Evolutionary conservation across 495 filamentous ascomycete species (phyloP), one percentile per base, ranked within the genome.

Genomic region (Clohesyomyces aquaticus): DNA sequence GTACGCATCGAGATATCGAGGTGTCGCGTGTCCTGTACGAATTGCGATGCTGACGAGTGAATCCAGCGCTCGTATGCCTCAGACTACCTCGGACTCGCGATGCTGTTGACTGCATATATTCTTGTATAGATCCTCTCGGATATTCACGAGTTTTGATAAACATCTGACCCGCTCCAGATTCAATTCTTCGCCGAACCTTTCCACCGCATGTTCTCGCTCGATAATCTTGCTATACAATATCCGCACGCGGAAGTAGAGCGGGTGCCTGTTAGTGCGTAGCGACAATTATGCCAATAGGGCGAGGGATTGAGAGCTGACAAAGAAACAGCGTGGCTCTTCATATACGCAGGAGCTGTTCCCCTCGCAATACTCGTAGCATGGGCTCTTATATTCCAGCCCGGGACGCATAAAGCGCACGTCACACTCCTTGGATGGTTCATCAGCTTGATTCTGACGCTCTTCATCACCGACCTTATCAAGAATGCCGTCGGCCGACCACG

Each of bases 401-500:
- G 82, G 19, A 71, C 81, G 18, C 91, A 97, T 76, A 94, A 96
- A 72, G 81, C 87, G 29, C 95, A 98, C 71, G 91, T 93, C 63
- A 88, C 91, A 0, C 71, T 94, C 27, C 84, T 99, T 3, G 90
- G 91, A 4, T 82, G 98, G 32, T 75, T 86, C 18, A 89, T 91
- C 59, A 74, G 69, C 51, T 72, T 97, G 19, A 81, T 91, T 74
- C 80, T 97, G 19, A 88, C 91, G 1, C 81, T 83, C 1, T 87
- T 96, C 73, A 78, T 98, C 10, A 97, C 95, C 54, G 95, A 98
- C 68, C 77, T 76, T 0, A 80, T 98, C 61, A 99, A 99, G 71
- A 97, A 98, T 72, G 82, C 86, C 0, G 90, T 96, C 42, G 94
- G 94, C 18, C 81, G 95, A 18, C 93, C 95, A 19, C 85, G 94